phyloP scores from a whole-genome alignment of 441 rosid genomes.

The Gossypium gossypioides region DNA sequence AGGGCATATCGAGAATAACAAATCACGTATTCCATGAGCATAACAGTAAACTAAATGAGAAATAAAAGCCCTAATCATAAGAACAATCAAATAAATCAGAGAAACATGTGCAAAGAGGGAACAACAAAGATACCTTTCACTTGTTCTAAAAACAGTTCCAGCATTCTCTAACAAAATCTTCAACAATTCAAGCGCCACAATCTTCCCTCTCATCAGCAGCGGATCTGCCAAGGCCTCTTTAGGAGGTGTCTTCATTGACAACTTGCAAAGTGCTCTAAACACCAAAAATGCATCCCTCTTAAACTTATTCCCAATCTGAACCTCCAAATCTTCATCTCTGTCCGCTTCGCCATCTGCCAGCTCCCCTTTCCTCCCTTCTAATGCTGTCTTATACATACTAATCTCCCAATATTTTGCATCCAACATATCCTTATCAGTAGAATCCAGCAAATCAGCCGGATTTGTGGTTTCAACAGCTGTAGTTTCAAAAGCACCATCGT shows the following conservation, averaged over 20 bases:
- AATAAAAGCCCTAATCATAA: neutral
- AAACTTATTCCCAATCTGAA: slow-evolving; percentile 95
- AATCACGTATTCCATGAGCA: neutral
- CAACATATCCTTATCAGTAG: slow-evolving; percentile 98
- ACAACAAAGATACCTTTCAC: slow-evolving; percentile 58
- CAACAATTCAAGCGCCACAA: slow-evolving; percentile 88
- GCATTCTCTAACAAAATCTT: slow-evolving; percentile 97
- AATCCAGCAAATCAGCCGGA: slow-evolving; percentile 93
- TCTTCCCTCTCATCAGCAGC: slow-evolving; percentile 86
- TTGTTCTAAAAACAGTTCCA: slow-evolving; percentile 92
- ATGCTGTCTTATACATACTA: slow-evolving; percentile 95
- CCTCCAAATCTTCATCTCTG: slow-evolving; percentile 89
- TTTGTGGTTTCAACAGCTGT: slow-evolving; percentile 79
- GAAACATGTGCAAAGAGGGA: neutral
- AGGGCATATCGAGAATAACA: neutral
- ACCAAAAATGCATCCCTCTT: slow-evolving; percentile 95
- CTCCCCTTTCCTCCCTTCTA: slow-evolving; percentile 97
- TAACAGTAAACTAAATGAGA: neutral
- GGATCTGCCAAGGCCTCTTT: slow-evolving; percentile 87
- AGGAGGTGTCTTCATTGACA: slow-evolving; percentile 93
- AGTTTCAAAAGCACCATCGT: slow-evolving; percentile 78
- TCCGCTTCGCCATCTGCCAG: slow-evolving; percentile 71
- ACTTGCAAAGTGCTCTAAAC: slow-evolving; percentile 93
- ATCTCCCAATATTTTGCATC: slow-evolving; percentile 99
- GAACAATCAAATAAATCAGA: slow-evolving; percentile 1